phyloP scores from a whole-genome alignment of 1,284 basidiomycete genomes.

The Irpex sp. region DNA sequence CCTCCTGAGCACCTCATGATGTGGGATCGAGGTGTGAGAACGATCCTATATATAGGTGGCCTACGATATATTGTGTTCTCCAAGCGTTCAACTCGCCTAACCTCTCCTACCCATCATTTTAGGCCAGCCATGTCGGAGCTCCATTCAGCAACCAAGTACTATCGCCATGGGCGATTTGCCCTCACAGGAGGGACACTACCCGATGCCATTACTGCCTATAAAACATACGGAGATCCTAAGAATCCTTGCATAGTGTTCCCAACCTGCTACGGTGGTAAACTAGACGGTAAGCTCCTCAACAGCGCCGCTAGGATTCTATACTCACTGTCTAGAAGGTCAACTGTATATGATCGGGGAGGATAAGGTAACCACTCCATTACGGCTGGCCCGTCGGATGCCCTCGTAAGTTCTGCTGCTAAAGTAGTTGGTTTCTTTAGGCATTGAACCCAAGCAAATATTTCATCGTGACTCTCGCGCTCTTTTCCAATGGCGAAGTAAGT shows the following conservation, averaged over 20 bases:
- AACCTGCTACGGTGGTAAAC: constrained; percentile 32
- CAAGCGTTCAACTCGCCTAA: background rate
- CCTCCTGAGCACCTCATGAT: too few relatives aligned
- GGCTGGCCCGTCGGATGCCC: too few relatives aligned
- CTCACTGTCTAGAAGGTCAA: constrained; percentile 33
- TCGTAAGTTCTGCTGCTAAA: too few relatives aligned
- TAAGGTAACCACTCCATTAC: constrained; percentile 30
- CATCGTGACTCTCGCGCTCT: constrained; percentile 55
- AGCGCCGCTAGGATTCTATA: background rate
- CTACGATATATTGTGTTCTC: background rate
- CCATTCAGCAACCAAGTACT: constrained; percentile 28
- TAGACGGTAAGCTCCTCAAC: constrained; percentile 25
- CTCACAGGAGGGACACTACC: constrained; percentile 31
- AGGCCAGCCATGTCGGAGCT: constrained; percentile 5
- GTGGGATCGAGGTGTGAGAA: too few relatives aligned
- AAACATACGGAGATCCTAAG: constrained; percentile 31
- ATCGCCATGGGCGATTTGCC: constrained; percentile 32
- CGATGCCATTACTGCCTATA: constrained; percentile 32
- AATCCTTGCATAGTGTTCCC: constrained; percentile 35
- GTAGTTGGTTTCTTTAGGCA: constrained; percentile 26
- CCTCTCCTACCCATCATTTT: background rate
- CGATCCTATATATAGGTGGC: background rate
- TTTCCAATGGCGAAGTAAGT: constrained; percentile 55
- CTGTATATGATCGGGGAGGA: constrained; percentile 47
- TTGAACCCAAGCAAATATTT: constrained; percentile 49